These are phyloP conservation scores for Apiospora pterosperma DNA, from an alignment of 2,329 filamentous ascomycete species.

Conservation along the genomic window DNA sequence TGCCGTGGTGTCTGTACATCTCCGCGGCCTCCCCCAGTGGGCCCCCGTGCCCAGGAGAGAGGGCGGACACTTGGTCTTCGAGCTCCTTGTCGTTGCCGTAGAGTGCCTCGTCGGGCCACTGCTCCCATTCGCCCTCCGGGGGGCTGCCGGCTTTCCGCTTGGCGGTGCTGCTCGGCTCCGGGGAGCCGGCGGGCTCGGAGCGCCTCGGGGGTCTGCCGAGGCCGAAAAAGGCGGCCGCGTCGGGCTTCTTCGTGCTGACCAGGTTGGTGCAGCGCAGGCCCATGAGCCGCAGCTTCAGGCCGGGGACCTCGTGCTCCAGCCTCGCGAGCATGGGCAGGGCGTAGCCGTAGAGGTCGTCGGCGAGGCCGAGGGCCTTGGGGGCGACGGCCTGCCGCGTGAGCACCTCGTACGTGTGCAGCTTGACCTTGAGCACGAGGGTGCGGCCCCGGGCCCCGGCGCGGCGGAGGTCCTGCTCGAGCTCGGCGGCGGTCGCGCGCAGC, in stretches of 20 bases:
- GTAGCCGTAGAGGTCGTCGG: conserved; percentile 81
- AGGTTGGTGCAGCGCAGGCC: conserved; percentile 86
- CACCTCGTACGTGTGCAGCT: conserved; percentile 91
- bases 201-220: conserved; percentile 35
- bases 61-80: conserved; percentile 19
- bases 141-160: conserved; percentile 34
- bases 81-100: conserved; percentile 14
- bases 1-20: conserved; percentile 39
- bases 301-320: conserved; percentile 77
- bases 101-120: conserved; percentile 65
- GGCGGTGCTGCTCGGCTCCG: conserved; percentile 3
- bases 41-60: conserved; percentile 38
- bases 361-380: conserved; percentile 66
- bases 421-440: conserved; percentile 90
- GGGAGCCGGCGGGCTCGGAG: conserved; percentile 15
- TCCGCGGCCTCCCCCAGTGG: conserved; percentile 33
- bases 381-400: conserved; percentile 76
- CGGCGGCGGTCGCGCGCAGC: conserved; percentile 75
- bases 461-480: conserved; percentile 80
- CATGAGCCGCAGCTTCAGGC: conserved; percentile 79
- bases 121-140: conserved; percentile 56
- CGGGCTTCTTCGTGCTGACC: conserved; percentile 77
- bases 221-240: conserved; percentile 78
- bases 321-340: conserved; percentile 80
- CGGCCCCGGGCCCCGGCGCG: conserved; percentile 80